These are phyloP conservation scores for Styphnolobium japonicum DNA, from an alignment of 306 rosid genomes.

Conservation along the genomic window DNA sequence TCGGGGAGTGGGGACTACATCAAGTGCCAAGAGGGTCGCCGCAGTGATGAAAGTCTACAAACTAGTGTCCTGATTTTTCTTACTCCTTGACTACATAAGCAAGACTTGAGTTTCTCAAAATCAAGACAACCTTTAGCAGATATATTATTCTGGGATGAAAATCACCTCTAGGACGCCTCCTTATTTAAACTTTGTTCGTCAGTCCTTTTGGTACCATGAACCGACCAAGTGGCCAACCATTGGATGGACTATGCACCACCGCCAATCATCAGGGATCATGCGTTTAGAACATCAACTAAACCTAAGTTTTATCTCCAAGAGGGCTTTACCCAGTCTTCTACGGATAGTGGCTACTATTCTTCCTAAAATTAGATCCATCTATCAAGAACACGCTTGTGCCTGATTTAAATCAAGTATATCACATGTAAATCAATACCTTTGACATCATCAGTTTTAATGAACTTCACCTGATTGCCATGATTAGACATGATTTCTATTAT, in stretches of 20 bases:
- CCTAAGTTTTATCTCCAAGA: too few species aligned
- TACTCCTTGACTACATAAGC: too few species aligned
- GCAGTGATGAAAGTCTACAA: neutral
- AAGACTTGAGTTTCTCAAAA: too few species aligned
- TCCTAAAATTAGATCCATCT: neutral
- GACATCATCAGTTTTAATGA: neutral
- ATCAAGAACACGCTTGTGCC: slow-evolving; percentile 2
- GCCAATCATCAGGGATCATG: neutral
- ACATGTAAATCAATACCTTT: slow-evolving; percentile 1
- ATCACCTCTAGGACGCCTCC: neutral
- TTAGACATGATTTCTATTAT: slow-evolving; percentile 39
- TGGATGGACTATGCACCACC: neutral
- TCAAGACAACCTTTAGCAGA: too few species aligned
- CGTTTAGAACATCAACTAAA: neutral
- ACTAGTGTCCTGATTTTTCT: neutral
- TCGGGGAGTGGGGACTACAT: neutral
- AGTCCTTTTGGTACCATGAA: neutral
- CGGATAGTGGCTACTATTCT: neutral
- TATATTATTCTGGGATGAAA: neutral
- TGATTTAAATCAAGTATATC: neutral
- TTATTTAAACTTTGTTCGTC: neutral
- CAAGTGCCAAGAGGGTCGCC: neutral
- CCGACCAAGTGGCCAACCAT: neutral
- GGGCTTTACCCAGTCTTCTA: too few species aligned
- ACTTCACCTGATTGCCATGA: slow-evolving; percentile 10